Percentiles rank a stretch among this genome's conserved stretches.
Evolutionary conservation across 805 yeast genomes (phyloP).

Genomic region (Peterozyma xylosa): DNA sequence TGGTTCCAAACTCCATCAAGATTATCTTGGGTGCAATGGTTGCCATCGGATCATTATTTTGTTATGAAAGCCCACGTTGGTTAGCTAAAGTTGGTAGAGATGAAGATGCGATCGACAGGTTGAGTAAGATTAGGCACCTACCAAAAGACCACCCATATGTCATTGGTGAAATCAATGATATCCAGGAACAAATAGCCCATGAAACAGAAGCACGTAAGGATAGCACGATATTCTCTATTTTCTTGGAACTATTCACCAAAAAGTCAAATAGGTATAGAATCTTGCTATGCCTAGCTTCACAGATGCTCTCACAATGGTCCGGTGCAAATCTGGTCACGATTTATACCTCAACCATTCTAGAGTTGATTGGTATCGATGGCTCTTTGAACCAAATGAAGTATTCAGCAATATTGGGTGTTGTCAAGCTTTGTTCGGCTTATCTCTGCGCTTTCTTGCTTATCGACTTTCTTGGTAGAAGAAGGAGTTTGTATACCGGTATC

Average conservation of each 20-base stretch:
- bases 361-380: constrained; percentile 37
- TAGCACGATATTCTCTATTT: constrained; percentile 15
- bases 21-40: constrained; percentile 37
- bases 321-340: constrained; percentile 51
- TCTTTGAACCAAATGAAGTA: constrained; percentile 29
- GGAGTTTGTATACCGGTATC: constrained; percentile 41
- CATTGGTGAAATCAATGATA: constrained; percentile 41
- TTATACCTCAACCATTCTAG: constrained; percentile 46
- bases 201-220: constrained; percentile 23
- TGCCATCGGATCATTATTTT: constrained; percentile 27
- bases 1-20: constrained; percentile 41
- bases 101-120: constrained; percentile 35
- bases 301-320: constrained; percentile 49
- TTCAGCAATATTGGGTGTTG: constrained; percentile 47
- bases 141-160: constrained; percentile 41
- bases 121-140: constrained; percentile 15
- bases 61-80: constrained; percentile 75
- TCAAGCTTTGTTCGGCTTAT: constrained; percentile 42
- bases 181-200: constrained; percentile 35
- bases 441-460: constrained; percentile 44
- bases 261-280: constrained; percentile 39
- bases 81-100: constrained; percentile 44
- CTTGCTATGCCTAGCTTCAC: constrained; percentile 31
- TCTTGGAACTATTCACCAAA: constrained; percentile 27
- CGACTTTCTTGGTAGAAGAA: constrained; percentile 46